Percentiles rank a stretch among this genome's conserved stretches.
phyloP scores from a whole-genome alignment of 225 moss, liverwort and hornwort genomes.

The Marchantia polymorpha region DNA sequence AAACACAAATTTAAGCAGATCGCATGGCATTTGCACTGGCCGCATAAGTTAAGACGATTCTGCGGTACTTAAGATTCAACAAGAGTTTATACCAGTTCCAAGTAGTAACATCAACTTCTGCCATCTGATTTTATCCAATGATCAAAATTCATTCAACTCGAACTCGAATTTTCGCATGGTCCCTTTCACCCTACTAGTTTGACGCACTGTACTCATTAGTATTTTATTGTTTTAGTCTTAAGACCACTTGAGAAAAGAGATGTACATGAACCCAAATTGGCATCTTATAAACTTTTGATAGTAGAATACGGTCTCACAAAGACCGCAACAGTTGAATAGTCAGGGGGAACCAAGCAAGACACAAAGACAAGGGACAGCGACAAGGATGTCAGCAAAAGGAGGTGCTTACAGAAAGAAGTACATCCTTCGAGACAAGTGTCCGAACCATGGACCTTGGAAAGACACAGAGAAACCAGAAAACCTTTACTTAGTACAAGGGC shows the following conservation, averaged over 20 bases:
- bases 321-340: neutral
- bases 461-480: conserved; percentile 3
- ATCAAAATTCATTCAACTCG: too few relatives aligned
- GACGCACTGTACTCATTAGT: too few relatives aligned
- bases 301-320: neutral
- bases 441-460: neutral
- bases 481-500: conserved; percentile 6
- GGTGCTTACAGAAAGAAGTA: neutral
- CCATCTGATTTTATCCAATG: too few relatives aligned
- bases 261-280: neutral
- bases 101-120: too few relatives aligned
- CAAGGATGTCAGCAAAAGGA: neutral
- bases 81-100: too few relatives aligned
- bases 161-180: too few relatives aligned
- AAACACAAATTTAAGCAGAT: too few relatives aligned
- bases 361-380: neutral
- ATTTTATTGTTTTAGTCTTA: too few relatives aligned
- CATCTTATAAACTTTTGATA: neutral
- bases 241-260: neutral
- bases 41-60: too few relatives aligned
- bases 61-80: too few relatives aligned
- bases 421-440: neutral
- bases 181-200: too few relatives aligned
- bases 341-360: neutral
- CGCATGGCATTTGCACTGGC: too few relatives aligned